These are phyloP conservation scores for Oryza officinalis DNA, from an alignment of 176 grass and related monocot genomes.

Conservation along the genomic window DNA sequence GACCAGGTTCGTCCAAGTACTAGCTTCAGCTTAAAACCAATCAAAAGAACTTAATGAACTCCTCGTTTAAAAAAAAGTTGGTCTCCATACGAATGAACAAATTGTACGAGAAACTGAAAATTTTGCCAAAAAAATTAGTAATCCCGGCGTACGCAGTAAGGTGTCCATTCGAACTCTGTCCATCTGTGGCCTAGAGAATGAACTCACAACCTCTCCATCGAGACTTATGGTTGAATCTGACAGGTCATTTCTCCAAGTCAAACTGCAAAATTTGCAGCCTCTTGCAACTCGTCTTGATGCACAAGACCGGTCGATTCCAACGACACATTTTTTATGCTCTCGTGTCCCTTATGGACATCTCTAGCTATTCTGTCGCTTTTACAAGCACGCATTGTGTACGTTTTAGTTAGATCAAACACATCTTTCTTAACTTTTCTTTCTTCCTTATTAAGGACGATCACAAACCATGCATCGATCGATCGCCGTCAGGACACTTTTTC, in stretches of 20 bases:
- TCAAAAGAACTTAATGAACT: neutral
- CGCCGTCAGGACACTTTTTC: constrained; percentile 18
- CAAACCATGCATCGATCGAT: neutral
- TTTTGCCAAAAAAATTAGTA: neutral
- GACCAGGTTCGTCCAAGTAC: neutral
- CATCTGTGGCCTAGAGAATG: neutral
- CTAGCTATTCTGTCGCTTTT: constrained; percentile 10
- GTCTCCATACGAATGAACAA: neutral
- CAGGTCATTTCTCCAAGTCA: neutral
- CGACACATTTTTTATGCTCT: constrained; percentile 3
- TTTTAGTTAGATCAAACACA: constrained; percentile 47
- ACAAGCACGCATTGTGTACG: constrained; percentile 23
- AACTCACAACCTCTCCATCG: neutral
- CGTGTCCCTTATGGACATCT: neutral
- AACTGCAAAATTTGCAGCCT: neutral
- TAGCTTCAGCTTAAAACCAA: neutral
- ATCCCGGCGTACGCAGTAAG: too few species aligned
- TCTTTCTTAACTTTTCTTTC: constrained; percentile 30
- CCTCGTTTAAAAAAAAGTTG: neutral
- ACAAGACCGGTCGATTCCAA: constrained; percentile 13
- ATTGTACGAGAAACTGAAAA: neutral
- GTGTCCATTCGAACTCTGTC: neutral
- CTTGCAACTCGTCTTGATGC: neutral
- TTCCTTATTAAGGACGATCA: constrained; percentile 26
- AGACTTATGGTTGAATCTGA: neutral